Percentiles rank a stretch among this genome's conserved stretches.
These are phyloP conservation scores for Myriosclerotinia scirpicola DNA, from an alignment of 2,329 filamentous ascomycete genomes.

Conservation along the genomic window DNA sequence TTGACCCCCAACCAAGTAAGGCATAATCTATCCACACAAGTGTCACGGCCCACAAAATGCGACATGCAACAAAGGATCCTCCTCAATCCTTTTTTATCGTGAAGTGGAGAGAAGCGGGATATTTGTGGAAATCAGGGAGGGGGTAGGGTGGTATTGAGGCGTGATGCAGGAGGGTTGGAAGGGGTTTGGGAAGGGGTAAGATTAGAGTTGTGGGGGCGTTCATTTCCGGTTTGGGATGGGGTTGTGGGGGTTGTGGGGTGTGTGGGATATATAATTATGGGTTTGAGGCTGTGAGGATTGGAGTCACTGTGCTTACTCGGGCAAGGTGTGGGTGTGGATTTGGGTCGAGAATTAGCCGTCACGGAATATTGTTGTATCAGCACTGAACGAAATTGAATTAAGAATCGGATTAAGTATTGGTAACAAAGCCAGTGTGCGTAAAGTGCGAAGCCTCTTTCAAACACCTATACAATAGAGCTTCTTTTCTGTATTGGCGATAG, in stretches of 20 bases:
- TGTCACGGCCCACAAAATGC: constrained; percentile 17
- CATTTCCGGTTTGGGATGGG: background rate
- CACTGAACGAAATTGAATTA: too few species aligned
- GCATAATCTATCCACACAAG: background rate
- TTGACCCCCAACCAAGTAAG: background rate
- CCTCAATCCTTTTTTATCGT: background rate
- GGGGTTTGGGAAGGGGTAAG: background rate
- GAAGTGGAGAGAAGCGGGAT: constrained; percentile 15
- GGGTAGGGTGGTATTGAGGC: background rate
- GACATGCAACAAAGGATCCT: constrained; percentile 11
- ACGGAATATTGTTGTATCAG: too few species aligned
- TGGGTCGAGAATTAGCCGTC: too few species aligned
- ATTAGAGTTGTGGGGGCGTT: background rate
- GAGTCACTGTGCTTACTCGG: background rate
- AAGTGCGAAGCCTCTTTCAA: too few species aligned
- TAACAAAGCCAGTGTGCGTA: too few species aligned
- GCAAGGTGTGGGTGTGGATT: background rate
- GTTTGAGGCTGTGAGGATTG: background rate
- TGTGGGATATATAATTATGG: background rate
- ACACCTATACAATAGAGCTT: background rate
- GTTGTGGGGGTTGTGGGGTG: constrained; percentile 15
- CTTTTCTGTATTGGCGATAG: background rate
- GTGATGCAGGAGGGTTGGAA: background rate
- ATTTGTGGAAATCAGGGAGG: constrained; percentile 8
- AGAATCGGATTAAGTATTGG: too few species aligned